phyloP scores from a whole-genome alignment of 768 basidiomycete species.

The Boletus tomentosulus region DNA sequence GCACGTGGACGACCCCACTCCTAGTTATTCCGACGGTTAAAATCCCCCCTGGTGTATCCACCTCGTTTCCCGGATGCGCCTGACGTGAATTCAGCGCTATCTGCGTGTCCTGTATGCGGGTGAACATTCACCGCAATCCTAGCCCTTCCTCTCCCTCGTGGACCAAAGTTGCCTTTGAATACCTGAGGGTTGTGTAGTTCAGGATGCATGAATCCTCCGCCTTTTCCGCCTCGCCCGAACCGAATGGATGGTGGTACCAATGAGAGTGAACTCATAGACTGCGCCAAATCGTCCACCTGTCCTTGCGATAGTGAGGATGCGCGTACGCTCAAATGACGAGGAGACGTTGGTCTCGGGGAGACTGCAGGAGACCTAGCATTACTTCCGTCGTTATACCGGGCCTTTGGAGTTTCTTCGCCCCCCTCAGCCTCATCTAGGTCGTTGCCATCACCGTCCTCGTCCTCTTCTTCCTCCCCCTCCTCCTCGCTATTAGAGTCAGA shows the following conservation, averaged over 20 bases:
- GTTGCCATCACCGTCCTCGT: slow-evolving; percentile 12
- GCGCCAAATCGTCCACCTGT: slow-evolving; percentile 45
- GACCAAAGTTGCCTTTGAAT: slow-evolving; percentile 23
- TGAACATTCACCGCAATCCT: slow-evolving; percentile 24
- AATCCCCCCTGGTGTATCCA: slow-evolving; percentile 11
- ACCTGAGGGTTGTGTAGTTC: slow-evolving; percentile 33
- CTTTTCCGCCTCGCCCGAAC: slow-evolving; percentile 69
- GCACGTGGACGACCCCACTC: slow-evolving; percentile 4
- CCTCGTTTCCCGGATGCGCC: slow-evolving; percentile 1
- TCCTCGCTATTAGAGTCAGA: slow-evolving; percentile 17
- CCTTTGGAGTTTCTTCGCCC: slow-evolving; percentile 27
- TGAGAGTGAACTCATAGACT: slow-evolving; percentile 44
- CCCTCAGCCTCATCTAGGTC: slow-evolving; percentile 20
- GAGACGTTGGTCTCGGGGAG: slow-evolving; percentile 16
- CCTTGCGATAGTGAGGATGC: slow-evolving; percentile 16
- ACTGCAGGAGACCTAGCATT: slow-evolving; percentile 18
- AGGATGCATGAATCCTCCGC: slow-evolving; percentile 45
- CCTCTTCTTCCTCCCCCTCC: slow-evolving; percentile 14
- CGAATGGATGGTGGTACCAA: slow-evolving; percentile 67
- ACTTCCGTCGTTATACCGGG: slow-evolving; percentile 14
- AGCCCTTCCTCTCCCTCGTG: slow-evolving; percentile 30
- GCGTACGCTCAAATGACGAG: slow-evolving; percentile 18
- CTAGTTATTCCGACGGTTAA: slow-evolving; percentile 9
- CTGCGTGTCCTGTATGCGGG: slow-evolving; percentile 10
- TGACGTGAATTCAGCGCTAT: slow-evolving; percentile 1